Evolutionary conservation across 768 basidiomycete genomes (phyloP), one percentile per base, ranked within the genome.

Genomic region (Lactifluus pinguis): DNA sequence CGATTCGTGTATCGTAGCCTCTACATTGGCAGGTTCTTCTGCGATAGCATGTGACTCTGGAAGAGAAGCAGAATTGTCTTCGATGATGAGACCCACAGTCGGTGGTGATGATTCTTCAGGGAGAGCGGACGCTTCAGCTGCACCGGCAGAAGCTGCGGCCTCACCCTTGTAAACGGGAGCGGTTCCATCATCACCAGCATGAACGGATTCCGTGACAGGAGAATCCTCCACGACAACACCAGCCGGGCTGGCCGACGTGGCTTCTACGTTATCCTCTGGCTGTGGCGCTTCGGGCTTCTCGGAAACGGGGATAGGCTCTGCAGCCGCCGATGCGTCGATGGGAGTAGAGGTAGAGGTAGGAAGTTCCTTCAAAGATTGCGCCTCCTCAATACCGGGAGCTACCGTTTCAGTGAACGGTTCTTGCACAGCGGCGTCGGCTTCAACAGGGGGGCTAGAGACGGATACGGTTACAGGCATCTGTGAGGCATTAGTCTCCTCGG

Each of bases 101-200:
- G 67, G 65, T 9, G 30, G 14, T 17, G 14, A 25, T 15, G 51
- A 25, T 19, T 42, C 45, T 32, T 49, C 47, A 15, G 17, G 8
- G 14, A 38, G 13, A 2, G 14, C 25, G 6, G n/a, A 25, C 6
- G 41, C 13, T 55, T 57, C 53, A 5, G 59, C 69, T 3, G 42
- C 47, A 2, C 41, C 38, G 3, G 38, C 29, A n/a, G 45, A 44
- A 21, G 21, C 52, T 15, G 45, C n/a, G 2, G 47, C 19, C 52
- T 39, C 29, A 25, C 67, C 67, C 48, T 53, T 62, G 34, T 44
- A 53, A 10, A 47, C 41, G 19, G 30, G 53, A 1, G 52, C 25
- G 14, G 19, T 21, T 6, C 52, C 68, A n/a, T 63, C 68, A n/a
- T 63, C 66, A 30, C 65, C 67, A 25, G 61, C 62, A 39, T 55